These are phyloP conservation scores for Coniochaeta sp. DNA, from an alignment of 2,329 filamentous ascomycete genomes.

Conservation along the genomic window DNA sequence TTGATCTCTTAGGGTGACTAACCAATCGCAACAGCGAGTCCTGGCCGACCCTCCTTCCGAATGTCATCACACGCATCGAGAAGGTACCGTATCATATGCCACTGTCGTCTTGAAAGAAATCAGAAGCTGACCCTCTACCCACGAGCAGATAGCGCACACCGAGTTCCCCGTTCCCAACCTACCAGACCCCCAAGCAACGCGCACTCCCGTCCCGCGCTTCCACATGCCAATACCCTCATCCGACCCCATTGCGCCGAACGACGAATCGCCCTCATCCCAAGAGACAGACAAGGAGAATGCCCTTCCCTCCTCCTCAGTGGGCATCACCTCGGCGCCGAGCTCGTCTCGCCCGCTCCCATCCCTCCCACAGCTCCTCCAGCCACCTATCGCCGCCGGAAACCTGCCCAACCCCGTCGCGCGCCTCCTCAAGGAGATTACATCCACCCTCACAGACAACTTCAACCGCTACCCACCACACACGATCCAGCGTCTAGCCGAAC, in stretches of 20 bases:
- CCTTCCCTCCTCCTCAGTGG: slow-evolving; percentile 29
- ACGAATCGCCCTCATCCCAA: slow-evolving; percentile 39
- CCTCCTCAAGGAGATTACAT: slow-evolving; percentile 54
- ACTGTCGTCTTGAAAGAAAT: too few species aligned
- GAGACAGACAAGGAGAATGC: slow-evolving; percentile 65
- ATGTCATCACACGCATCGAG: slow-evolving; percentile 62
- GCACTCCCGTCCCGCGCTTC: slow-evolving; percentile 32
- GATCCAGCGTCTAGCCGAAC: slow-evolving; percentile 83
- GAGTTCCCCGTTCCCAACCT: slow-evolving; percentile 68
- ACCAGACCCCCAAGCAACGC: slow-evolving; percentile 32
- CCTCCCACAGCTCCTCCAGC: slow-evolving; percentile 8
- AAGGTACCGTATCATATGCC: too few species aligned
- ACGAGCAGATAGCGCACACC: slow-evolving; percentile 63
- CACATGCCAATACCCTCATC: slow-evolving; percentile 39
- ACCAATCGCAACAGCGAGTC: slow-evolving; percentile 48
- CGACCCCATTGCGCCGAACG: slow-evolving; percentile 31
- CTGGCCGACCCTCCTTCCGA: slow-evolving; percentile 62
- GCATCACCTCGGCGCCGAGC: slow-evolving; percentile 24
- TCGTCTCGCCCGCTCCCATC: slow-evolving; percentile 25
- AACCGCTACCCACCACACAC: slow-evolving; percentile 76
- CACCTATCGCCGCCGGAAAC: slow-evolving; percentile 21
- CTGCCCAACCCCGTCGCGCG: slow-evolving; percentile 59
- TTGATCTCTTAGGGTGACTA: too few species aligned
- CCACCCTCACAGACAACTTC: slow-evolving; percentile 61
- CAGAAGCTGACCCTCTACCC: neutral